Evolutionary conservation across 2,329 filamentous ascomycete species (phyloP).

Genomic region (Ophiostoma piceae): DNA sequence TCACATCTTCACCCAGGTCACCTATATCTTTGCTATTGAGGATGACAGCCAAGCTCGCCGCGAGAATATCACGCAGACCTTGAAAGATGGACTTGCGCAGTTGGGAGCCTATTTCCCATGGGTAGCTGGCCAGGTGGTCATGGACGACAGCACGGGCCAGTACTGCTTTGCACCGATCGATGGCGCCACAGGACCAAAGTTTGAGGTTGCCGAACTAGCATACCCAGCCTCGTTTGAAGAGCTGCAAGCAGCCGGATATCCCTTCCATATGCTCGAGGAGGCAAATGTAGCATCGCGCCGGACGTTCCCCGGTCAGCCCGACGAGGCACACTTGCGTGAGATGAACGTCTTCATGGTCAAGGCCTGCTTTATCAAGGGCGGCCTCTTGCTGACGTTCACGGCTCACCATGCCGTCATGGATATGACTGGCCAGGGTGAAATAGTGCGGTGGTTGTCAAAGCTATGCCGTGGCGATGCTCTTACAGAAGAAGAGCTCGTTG

Average conservation of each 20-base stretch:
- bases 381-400: conserved; percentile 27
- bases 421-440: conserved; percentile 27
- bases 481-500: not conserved
- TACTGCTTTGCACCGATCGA: conserved; percentile 7
- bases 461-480: conserved; percentile 33
- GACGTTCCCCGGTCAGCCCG: not conserved
- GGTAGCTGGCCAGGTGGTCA: not conserved
- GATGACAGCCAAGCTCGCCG: not conserved
- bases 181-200: not conserved
- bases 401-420: conserved; percentile 28
- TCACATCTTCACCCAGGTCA: not conserved
- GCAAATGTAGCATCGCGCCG: not conserved
- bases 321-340: conserved; percentile 31
- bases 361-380: conserved; percentile 27
- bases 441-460: conserved; percentile 41
- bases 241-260: not conserved
- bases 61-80: not conserved
- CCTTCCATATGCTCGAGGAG: not conserved
- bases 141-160: not conserved
- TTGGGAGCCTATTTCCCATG: not conserved
- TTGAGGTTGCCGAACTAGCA: not conserved
- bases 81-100: not conserved
- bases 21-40: not conserved
- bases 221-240: not conserved
- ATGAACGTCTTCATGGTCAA: conserved; percentile 39